Evolutionary conservation across 331 rosid genomes (phyloP), one percentile per base, ranked within the genome.

Genomic region (Cydonia oblonga): DNA sequence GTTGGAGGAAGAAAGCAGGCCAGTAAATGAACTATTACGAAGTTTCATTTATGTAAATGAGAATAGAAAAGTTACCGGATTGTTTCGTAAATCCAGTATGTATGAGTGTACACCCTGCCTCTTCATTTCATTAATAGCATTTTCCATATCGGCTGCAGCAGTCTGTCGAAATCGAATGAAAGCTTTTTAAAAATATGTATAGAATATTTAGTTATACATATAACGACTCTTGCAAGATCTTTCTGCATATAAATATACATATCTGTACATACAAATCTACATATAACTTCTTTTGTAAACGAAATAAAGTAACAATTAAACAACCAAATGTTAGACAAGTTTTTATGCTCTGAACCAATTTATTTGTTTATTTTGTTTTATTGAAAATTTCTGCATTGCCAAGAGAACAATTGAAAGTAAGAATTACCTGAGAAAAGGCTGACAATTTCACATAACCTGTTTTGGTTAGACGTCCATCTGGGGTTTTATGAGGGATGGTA

Each of bases 11-110:
- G 42, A 35, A 35, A 38, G 42, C 42, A 38, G 42, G 42, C 42
- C 42, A 9, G 42, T 38, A 38, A 38, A 64, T 23, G 23, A 73
- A 44, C 42, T 57, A 28, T 8, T 15, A 46, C 16, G 69, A 14
- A 67, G 62, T 77, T 75, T 24, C 70, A 40, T 13, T 28, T 35
- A 44, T 23, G 59, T 15, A 53, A 20, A 70, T 49, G 49, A 40
- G 72, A 71, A 18, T 2, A 26, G 59, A 46, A 53, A 26, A 67
- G 69, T 81, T 93, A 93, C 97, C 3, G 97, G 98, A 79, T 93
- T 93, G 81, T 93, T 93, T 42, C 97, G 85, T 35, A 93, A 87
- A 85, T 93, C 96, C 64, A 93, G 90, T 81, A 93, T 93, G 83
- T 93, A 93, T 30, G 98, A 87, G 66, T 84, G 90, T 40, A 93